These are phyloP conservation scores for Lepiota brunneoincarnata DNA, from an alignment of 768 basidiomycete species.

Conservation along the genomic window DNA sequence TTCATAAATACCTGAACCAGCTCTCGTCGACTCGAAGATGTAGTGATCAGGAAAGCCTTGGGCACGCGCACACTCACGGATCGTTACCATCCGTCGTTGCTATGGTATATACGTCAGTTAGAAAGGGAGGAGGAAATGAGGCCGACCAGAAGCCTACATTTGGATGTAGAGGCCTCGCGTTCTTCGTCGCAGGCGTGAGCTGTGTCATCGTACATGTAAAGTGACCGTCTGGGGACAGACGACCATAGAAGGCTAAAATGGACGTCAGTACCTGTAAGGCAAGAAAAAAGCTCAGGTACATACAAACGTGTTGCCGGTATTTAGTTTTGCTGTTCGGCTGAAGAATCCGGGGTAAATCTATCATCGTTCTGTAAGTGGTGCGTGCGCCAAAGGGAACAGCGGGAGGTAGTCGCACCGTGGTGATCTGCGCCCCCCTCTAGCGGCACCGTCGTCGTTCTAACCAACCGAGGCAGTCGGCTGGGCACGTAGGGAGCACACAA, in stretches of 20 bases:
- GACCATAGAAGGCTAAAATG: constrained; percentile 48
- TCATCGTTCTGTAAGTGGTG: not conserved
- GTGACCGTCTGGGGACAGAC: constrained; percentile 47
- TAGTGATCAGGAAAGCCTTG: constrained; percentile 81
- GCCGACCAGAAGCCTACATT: constrained; percentile 21
- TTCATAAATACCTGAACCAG: constrained; percentile 30
- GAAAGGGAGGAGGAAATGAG: not conserved
- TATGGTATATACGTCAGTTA: constrained; percentile 22
- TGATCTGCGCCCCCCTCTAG: constrained; percentile 50
- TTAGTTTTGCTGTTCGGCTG: constrained; percentile 25
- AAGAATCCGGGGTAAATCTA: constrained; percentile 43
- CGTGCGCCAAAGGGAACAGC: not conserved
- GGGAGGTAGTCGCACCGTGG: constrained; percentile 33
- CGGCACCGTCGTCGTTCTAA: constrained; percentile 55
- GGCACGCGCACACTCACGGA: constrained; percentile 67
- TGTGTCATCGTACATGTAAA: constrained; percentile 68
- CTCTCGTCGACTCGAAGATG: constrained; percentile 50
- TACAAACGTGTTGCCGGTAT: not conserved
- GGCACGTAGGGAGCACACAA: not conserved
- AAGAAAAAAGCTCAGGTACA: not conserved
- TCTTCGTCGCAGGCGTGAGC: constrained; percentile 49
- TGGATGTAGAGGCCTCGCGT: constrained; percentile 42
- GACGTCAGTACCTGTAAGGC: not conserved
- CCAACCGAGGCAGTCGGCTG: not conserved
- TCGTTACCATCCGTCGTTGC: constrained; percentile 71